Conservation (phyloP, 2,329 filamentous ascomycete species). For the Neoscytalidium dimidiatum region DNA sequence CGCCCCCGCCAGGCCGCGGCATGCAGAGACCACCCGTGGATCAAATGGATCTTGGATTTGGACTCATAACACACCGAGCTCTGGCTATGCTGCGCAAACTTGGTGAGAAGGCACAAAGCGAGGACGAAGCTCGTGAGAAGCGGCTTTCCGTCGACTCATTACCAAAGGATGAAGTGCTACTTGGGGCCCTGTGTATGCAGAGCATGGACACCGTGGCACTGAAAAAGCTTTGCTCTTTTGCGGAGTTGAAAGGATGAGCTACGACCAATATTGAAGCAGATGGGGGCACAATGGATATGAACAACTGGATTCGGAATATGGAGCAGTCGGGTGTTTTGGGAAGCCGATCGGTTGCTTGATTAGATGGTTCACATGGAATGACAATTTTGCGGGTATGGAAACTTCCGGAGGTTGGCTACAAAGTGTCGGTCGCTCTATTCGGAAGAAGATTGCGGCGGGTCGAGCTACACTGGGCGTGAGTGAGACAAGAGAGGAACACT, state of each 20-base stretch:
- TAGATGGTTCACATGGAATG: not conserved
- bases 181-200: constrained; percentile 48
- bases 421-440: not conserved
- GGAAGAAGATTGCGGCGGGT: not conserved
- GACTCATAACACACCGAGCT: constrained; percentile 46
- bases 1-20: not conserved
- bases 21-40: constrained; percentile 33
- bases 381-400: not conserved
- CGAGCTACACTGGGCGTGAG: not conserved
- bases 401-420: not conserved
- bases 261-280: not conserved
- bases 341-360: not conserved
- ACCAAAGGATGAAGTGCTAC: constrained; percentile 47
- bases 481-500: not conserved
- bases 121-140: constrained; percentile 29
- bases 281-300: constrained; percentile 1
- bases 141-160: constrained; percentile 32
- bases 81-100: constrained; percentile 49
- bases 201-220: constrained; percentile 46
- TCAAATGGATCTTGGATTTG: constrained; percentile 37
- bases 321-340: not conserved
- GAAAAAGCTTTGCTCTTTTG: constrained; percentile 43
- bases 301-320: not conserved
- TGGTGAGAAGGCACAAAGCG: constrained; percentile 45
- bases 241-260: constrained; percentile 33